Percentiles rank a stretch among this genome's conserved stretches.
Evolutionary conservation across 768 basidiomycete species (phyloP).

Genomic region (Hemileccinum rubropunctum): DNA sequence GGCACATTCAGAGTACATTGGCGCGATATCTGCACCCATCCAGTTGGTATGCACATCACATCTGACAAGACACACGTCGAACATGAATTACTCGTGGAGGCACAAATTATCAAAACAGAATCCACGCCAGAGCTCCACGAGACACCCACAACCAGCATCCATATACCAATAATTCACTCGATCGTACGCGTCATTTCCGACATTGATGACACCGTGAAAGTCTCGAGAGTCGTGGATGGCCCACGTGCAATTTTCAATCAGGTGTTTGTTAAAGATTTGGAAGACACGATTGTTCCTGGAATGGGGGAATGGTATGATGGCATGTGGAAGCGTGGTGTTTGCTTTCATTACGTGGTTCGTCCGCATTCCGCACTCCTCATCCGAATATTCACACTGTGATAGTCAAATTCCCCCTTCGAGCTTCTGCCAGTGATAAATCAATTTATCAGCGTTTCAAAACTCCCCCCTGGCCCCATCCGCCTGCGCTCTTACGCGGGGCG

Average conservation of each 20-base stretch:
- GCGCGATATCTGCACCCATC: conserved; percentile 66
- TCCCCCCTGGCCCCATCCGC: conserved; percentile 75
- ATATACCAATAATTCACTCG: conserved; percentile 55
- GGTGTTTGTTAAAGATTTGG: conserved; percentile 84
- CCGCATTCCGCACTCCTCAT: not conserved
- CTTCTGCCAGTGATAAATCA: conserved; percentile 74
- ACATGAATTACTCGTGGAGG: conserved; percentile 52
- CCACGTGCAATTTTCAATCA: conserved; percentile 83
- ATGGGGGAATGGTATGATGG: conserved; percentile 77
- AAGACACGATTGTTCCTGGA: conserved; percentile 75
- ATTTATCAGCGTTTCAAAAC: conserved; percentile 66
- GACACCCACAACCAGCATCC: conserved; percentile 24
- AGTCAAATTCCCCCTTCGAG: conserved; percentile 91
- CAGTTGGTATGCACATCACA: conserved; percentile 52
- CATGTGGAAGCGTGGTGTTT: conserved; percentile 68
- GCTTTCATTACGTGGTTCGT: conserved; percentile 89
- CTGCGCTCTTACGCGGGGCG: conserved; percentile 84
- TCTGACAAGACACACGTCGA: conserved; percentile 44
- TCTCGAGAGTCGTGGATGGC: conserved; percentile 72
- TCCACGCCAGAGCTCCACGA: conserved; percentile 41
- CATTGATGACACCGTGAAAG: conserved; percentile 83
- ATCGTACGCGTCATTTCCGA: conserved; percentile 84
- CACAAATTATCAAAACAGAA: conserved; percentile 42
- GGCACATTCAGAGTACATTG: conserved; percentile 60
- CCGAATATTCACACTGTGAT: conserved; percentile 5